Percentiles rank a stretch among this genome's conserved stretches.
Evolutionary conservation across 2,329 filamentous ascomycete species (phyloP).

Genomic region (Lachnellula cervina): DNA sequence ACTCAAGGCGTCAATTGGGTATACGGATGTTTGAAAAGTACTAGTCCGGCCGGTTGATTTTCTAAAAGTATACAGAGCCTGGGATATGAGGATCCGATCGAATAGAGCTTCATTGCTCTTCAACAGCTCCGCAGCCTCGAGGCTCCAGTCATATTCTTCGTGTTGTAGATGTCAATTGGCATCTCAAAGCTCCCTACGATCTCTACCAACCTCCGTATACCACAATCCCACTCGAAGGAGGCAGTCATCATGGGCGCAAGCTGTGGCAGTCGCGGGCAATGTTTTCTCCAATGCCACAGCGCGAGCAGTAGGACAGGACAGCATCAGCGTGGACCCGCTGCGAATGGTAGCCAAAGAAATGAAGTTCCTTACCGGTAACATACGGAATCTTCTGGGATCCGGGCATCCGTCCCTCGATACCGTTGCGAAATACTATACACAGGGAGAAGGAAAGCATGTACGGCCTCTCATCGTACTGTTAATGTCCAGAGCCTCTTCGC

Average conservation of each 20-base stretch:
- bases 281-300: conserved; percentile 63
- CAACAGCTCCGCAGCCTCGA: conserved; percentile 32
- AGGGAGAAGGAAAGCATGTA: conserved; percentile 94
- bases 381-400: conserved; percentile 85
- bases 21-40: background rate
- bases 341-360: conserved; percentile 92
- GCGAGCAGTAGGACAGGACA: conserved; percentile 53
- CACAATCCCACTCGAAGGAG: conserved; percentile 39
- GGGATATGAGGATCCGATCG: conserved; percentile 50
- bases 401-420: conserved; percentile 92
- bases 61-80: conserved; percentile 4
- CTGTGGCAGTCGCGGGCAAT: conserved; percentile 65
- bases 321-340: conserved; percentile 79
- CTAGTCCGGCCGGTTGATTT: background rate
- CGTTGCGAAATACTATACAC: conserved; percentile 96
- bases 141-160: conserved; percentile 34
- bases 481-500: conserved; percentile 90
- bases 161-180: conserved; percentile 38
- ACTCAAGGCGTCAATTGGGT: background rate
- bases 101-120: conserved; percentile 45
- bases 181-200: conserved; percentile 6
- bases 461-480: conserved; percentile 90
- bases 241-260: conserved; percentile 70
- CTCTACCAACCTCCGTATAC: conserved; percentile 18
- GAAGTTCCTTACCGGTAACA: conserved; percentile 91